Conservation (phyloP, 1,284 basidiomycete genomes). For the Papiliotrema nemorosa region DNA sequence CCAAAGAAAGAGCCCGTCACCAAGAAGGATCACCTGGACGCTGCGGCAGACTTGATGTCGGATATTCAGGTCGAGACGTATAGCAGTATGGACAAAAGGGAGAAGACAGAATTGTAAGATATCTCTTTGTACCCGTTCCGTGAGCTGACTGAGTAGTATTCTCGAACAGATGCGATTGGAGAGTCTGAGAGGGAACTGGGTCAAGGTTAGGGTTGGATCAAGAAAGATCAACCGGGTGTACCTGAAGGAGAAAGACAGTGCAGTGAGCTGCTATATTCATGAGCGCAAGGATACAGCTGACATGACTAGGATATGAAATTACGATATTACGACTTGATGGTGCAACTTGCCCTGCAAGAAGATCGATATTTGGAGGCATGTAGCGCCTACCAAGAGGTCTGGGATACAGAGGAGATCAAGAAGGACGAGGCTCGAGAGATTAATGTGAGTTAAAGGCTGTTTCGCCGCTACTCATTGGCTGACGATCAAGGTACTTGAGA, state of each 20-base stretch:
- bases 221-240: slow-evolving; percentile 94
- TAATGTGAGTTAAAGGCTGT: slow-evolving; percentile 55
- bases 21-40: slow-evolving; percentile 61
- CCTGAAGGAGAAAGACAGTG: slow-evolving; percentile 80
- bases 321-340: slow-evolving; percentile 94
- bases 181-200: slow-evolving; percentile 73
- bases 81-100: slow-evolving; percentile 93
- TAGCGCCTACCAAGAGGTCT: slow-evolving; percentile 92
- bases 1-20: slow-evolving; percentile 48
- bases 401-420: slow-evolving; percentile 91
- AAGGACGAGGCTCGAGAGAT: slow-evolving; percentile 71
- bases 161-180: slow-evolving; percentile 96
- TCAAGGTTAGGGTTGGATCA: slow-evolving; percentile 83
- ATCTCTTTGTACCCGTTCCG: neutral
- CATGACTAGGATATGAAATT: slow-evolving; percentile 80
- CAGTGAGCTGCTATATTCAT: slow-evolving; percentile 57
- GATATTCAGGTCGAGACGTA: slow-evolving; percentile 99
- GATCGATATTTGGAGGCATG: slow-evolving; percentile 88
- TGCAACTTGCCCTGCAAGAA: slow-evolving; percentile 82
- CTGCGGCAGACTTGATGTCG: slow-evolving; percentile 82
- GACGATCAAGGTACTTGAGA: slow-evolving; percentile 68
- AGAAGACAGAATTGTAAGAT: slow-evolving; percentile 92
- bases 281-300: neutral
- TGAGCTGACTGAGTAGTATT: slow-evolving; percentile 53
- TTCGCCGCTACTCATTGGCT: neutral